phyloP scores from a whole-genome alignment of 768 basidiomycete genomes.

The Fomitopsis pulvina region DNA sequence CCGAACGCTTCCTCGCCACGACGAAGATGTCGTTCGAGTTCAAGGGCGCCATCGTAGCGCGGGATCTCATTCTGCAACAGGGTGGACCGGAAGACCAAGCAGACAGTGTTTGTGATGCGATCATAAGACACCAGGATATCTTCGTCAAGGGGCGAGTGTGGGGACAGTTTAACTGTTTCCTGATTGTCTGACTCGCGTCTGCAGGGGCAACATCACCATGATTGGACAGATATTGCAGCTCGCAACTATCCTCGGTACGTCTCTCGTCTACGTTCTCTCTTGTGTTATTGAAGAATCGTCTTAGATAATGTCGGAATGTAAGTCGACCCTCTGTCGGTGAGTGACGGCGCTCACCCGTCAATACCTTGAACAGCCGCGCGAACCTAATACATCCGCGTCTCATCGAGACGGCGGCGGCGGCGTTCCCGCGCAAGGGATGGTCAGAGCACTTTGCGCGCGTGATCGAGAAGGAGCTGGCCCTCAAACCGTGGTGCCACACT shows the following conservation, averaged over 20 bases:
- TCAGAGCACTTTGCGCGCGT: conserved; percentile 35
- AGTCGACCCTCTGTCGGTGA: conserved; percentile 12
- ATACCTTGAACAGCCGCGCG: conserved; percentile 36
- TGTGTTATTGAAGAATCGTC: background rate
- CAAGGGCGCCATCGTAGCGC: conserved; percentile 46
- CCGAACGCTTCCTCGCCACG: conserved; percentile 38
- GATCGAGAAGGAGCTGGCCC: conserved; percentile 37
- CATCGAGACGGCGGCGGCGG: conserved; percentile 33
- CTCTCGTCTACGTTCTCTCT: background rate
- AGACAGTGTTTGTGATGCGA: conserved; percentile 45
- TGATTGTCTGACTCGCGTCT: background rate
- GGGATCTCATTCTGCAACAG: conserved; percentile 37
- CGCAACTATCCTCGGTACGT: conserved; percentile 39
- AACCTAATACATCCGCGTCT: conserved; percentile 35
- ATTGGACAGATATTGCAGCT: conserved; percentile 45
- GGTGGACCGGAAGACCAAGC: conserved; percentile 43
- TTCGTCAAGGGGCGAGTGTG: conserved; percentile 36
- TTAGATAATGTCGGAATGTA: conserved; percentile 40
- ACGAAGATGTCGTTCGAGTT: conserved; percentile 55
- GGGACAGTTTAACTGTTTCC: background rate
- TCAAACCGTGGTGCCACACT: conserved; percentile 48
- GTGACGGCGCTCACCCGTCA: background rate
- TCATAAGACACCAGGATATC: conserved; percentile 40
- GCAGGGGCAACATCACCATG: conserved; percentile 43
- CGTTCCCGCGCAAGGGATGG: conserved; percentile 41